Base-by-base conservation (phyloP, 306 rosid species). In the Vigna radiata region DNA sequence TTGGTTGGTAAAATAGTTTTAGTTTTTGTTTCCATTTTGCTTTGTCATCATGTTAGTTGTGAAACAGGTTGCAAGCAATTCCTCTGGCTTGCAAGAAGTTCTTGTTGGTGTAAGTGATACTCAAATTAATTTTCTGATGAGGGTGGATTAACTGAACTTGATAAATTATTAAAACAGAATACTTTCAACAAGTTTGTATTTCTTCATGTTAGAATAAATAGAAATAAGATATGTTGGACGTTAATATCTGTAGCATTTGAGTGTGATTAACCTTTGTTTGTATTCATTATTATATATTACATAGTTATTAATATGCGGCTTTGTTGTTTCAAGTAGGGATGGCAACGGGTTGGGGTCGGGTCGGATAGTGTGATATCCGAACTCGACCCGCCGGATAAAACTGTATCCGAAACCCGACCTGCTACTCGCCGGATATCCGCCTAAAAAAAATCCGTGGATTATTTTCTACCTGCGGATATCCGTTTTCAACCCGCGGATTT, bases 91-190 rank as follows among this genome's bases (percentile, higher is more conserved):
- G 73, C 90, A 82, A 65, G 73, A 44, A 63, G 86, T 77, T 70
- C 79, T 68, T 43, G 76, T 61, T 75, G 83, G 60, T 69, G 80
- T 23, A 73, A 79, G 68, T 77, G 81, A 75, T 25, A 74, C 52
- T 54, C 84, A 91, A 47, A 76, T 80, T 55, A 77, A 72, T 84
- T 55, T 73, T 75, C 83, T 66, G 86, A 87, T 25, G 73, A 84
- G 50, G 86, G 82, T 13, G 86, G 86, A 63, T 81, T 90, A 65
- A 82, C 85, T 23, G 93, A 89, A 66, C 93, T 95, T 54, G 97
- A 95, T 85, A 85, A 90, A 73, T 81, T 95, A 52, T 79, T 95
- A 77, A 87, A 85, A 88, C 93, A 90, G 84, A 95, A 92, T 85
- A 92, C 97, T 56, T 92, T 92, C 73, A 85, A 92, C 73, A 95